Base-by-base conservation (phyloP, 805 yeast genomes). In the Tetrapisispora namnaoensis region DNA sequence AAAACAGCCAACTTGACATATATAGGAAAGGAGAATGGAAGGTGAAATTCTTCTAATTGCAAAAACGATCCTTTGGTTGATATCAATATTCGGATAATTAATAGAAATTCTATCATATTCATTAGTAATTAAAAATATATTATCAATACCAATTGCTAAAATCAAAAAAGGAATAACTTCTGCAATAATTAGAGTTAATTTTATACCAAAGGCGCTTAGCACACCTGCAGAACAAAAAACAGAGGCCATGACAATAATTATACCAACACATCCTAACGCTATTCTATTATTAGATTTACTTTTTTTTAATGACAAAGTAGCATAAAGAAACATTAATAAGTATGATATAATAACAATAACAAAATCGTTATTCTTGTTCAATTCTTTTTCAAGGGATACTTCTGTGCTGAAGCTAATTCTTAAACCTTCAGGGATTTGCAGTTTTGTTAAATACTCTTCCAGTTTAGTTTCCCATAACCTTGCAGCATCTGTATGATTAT, bases 71-170 rank as follows among this genome's bases (percentile, higher is more conserved):
- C 88, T 73, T 43, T 76, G 73, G 38, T 81, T 79, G 1, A 83
- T 65, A 0, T 77, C 57, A 45, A 77, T 74, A 44, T 67, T 69
- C 0, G 79, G 76, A 42, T 68, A 62, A 2, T 73, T 55, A 13
- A 68, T 73, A 43, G 76, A 76, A 28, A 81, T 75, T 18, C 73
- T 67, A 40, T 80, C 77, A 44, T 86, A 70, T 59, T 89, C 95
- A 61, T 90, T 90, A 1, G 88, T 83, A 20, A 91, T 78, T 54
- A 91, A 70, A 60, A 90, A 93, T 24, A 91, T 86, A 63, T 91
- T 91, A 67, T 91, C 99, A 27, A 91, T 88, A n/a, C 99, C 99
- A 49, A 91, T 82, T 0, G 99, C 99, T 50, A 91, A 72, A 14
- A 91, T 85, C 58, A 91, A 70, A 61, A 91, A 91, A 10, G 98